These are phyloP conservation scores for Aspergillus sp. DNA, from an alignment of 2,329 filamentous ascomycete genomes.

Conservation along the genomic window DNA sequence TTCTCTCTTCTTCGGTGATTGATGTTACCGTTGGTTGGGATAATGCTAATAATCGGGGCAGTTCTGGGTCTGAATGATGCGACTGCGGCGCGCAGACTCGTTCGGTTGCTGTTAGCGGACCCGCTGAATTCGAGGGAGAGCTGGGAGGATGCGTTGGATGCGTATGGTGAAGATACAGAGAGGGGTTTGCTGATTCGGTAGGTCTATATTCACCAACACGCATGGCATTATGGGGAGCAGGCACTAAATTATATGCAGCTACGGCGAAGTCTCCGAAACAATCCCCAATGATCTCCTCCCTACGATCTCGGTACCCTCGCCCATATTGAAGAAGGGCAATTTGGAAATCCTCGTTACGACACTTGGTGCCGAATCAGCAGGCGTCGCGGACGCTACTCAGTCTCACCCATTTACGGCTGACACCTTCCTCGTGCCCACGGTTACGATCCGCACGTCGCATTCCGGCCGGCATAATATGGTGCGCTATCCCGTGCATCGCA, in stretches of 20 bases:
- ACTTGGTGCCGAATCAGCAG: slow-evolving; percentile 48
- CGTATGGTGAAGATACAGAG: slow-evolving; percentile 48
- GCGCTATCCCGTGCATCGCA: slow-evolving; percentile 80
- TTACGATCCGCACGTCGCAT: slow-evolving; percentile 68
- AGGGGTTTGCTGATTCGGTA: slow-evolving; percentile 67
- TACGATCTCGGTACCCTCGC: slow-evolving; percentile 58
- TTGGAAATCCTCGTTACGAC: slow-evolving; percentile 63
- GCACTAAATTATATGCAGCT: slow-evolving; percentile 39
- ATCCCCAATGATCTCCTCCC: slow-evolving; percentile 55
- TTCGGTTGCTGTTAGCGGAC: slow-evolving; percentile 70
- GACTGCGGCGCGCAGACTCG: slow-evolving; percentile 57
- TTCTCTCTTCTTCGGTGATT: not conserved
- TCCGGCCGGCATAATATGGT: slow-evolving; percentile 67
- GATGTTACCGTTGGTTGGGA: not conserved
- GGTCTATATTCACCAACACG: slow-evolving; percentile 10
- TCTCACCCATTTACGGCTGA: slow-evolving; percentile 51
- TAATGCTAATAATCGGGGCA: slow-evolving; percentile 21
- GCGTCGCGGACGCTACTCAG: slow-evolving; percentile 50
- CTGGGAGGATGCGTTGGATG: slow-evolving; percentile 67
- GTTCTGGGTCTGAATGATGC: slow-evolving; percentile 55
- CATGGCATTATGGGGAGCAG: no score
- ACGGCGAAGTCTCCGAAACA: slow-evolving; percentile 54
- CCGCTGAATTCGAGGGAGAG: slow-evolving; percentile 62
- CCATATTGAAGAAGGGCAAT: slow-evolving; percentile 55
- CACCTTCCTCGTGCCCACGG: slow-evolving; percentile 70